Evolutionary conservation across 805 yeast genomes (phyloP).

Genomic region (Candida stauntonica): DNA sequence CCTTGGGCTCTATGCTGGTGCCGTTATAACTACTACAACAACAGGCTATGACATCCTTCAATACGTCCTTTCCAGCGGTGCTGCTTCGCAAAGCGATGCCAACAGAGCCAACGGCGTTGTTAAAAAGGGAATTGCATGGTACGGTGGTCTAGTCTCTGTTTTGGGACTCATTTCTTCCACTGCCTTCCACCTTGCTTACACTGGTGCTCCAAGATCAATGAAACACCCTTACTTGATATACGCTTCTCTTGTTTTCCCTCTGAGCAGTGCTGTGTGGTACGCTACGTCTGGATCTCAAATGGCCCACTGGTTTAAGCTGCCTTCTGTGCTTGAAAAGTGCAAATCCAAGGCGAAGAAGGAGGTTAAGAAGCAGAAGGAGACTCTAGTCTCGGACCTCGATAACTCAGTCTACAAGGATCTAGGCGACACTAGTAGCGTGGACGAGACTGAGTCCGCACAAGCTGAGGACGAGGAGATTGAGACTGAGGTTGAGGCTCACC

Average conservation of each 20-base stretch:
- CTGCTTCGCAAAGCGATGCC: no score
- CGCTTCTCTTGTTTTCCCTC: constrained; percentile 26
- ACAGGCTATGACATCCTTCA: constrained; percentile 21
- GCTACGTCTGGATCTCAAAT: constrained; percentile 7
- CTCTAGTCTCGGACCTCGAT: constrained; percentile 39
- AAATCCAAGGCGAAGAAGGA: neutral
- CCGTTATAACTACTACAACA: constrained; percentile 35
- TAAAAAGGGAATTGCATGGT: constrained; percentile 18
- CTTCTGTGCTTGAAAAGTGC: constrained; percentile 2
- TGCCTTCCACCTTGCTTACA: constrained; percentile 52
- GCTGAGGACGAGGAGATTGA: constrained; percentile 34
- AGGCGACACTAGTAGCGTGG: constrained; percentile 25
- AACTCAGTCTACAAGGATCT: constrained; percentile 42
- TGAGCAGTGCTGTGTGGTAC: constrained; percentile 16
- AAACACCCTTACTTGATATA: constrained; percentile 75
- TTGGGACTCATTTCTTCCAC: constrained; percentile 47
- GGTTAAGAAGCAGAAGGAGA: constrained; percentile 21
- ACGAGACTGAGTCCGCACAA: constrained; percentile 22
- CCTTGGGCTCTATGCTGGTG: constrained; percentile 59
- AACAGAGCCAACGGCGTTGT: constrained; percentile 21
- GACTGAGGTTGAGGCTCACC: constrained; percentile 39
- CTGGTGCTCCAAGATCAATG: constrained; percentile 47
- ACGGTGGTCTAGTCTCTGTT: constrained; percentile 25
- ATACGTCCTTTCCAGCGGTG: constrained; percentile 32
- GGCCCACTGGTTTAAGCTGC: constrained; percentile 6